Conservation (phyloP, 192 early-diverging fungal species). For the Mortierella alpina region DNA sequence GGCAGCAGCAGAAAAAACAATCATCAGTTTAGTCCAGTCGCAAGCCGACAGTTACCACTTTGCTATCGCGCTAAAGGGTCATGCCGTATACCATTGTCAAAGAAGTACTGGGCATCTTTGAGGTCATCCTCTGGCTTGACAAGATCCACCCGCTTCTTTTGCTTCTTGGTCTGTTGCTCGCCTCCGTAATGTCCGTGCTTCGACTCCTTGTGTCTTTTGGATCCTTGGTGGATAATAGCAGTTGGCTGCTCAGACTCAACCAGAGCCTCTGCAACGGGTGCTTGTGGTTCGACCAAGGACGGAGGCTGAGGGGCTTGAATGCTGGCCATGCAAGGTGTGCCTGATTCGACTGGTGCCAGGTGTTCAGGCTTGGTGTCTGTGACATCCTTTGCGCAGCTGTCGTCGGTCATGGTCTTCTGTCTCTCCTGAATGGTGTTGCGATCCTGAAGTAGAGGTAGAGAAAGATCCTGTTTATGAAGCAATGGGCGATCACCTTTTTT, state of each 20-base stretch:
- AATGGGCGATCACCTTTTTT: too few relatives aligned
- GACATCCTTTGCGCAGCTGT: too few relatives aligned
- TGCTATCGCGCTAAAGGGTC: not conserved
- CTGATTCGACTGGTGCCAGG: too few relatives aligned
- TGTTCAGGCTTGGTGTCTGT: too few relatives aligned
- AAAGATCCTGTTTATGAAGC: too few relatives aligned
- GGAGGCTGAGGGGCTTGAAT: not conserved
- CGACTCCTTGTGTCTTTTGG: slow-evolving; percentile 42
- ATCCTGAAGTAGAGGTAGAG: too few relatives aligned
- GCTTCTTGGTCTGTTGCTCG: slow-evolving; percentile 33
- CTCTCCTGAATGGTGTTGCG: too few relatives aligned
- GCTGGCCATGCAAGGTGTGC: not conserved
- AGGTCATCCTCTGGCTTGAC: slow-evolving; percentile 54
- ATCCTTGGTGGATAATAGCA: slow-evolving; percentile 10
- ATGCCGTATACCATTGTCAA: slow-evolving; percentile 65
- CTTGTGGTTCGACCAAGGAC: not conserved
- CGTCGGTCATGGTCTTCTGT: too few relatives aligned
- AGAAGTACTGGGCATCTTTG: slow-evolving; percentile 61
- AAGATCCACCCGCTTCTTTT: slow-evolving; percentile 49
- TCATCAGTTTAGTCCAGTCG: not conserved
- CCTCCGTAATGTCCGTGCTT: slow-evolving; percentile 41
- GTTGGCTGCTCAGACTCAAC: not conserved
- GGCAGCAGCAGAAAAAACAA: not conserved
- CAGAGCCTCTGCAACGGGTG: not conserved
- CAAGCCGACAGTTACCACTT: not conserved